Evolutionary conservation across 345 rosid species (phyloP), one percentile per base, ranked within the genome.

Genomic region (Aquilaria sinensis): DNA sequence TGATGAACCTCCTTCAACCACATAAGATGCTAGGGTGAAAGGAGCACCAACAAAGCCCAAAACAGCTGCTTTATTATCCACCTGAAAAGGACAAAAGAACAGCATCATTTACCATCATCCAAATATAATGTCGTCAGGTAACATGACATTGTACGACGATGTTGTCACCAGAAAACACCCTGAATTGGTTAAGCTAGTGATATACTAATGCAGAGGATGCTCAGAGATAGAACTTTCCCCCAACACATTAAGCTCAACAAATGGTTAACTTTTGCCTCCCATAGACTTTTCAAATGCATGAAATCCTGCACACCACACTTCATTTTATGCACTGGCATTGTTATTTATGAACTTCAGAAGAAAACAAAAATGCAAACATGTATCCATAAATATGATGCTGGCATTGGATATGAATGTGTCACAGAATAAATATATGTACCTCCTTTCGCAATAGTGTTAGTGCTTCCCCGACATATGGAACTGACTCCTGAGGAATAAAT

Each of bases 1-100:
- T 56, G 97, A 94, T 33, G 99, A 94, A 70, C 96, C 96, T 58
- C 97, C 99, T 79, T 94, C 96, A 46, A 94, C 92, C 8, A 83
- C 87, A 64, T 94, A 94, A 0, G 99, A 94, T 13, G 97, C 96
- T 51, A 94, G 83, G n/a, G 97, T 94, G 71, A 94, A 94, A 56
- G 99, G 97, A 74, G 99, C 99, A 11, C 99, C 99, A 33, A 91
- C 96, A 60, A 94, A 94, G 70, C 97, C 99, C 58, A 94, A 76
- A 57, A 90, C 93, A 48, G 96, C 97, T 9, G 96, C 88, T 72
- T 85, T 68, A 29, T 84, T 86, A 34, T 77, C 81, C 31, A 94
- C 93, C 99, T 90, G 78, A 41, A 63, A 68, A 68, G 66, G 12
- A 60, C 8, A 55, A 55, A 4, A 60, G 12, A 43, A 12, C 2